Base-by-base conservation (phyloP, 2,329 filamentous ascomycete species). In the Colletotrichum sansevieriae region DNA sequence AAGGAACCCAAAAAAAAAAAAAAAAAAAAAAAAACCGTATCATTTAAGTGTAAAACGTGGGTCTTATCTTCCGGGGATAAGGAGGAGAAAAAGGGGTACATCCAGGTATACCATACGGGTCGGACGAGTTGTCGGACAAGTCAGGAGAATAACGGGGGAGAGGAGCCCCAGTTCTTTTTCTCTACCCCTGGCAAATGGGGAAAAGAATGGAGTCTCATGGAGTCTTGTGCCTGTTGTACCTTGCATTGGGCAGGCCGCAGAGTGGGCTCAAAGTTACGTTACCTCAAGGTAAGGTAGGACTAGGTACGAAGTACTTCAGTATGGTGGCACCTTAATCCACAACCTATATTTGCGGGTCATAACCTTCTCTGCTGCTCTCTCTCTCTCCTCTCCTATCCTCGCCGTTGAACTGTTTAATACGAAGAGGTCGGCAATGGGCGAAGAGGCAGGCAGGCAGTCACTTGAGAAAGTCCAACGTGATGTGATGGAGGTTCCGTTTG, bases 1-100 rank as follows among this genome's bases (percentile, higher is more conserved):
- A 29, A 8, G 3, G 25, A 29, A 8, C 11, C 4, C 6, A 20
- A 18, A 52, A 44, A 51, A 15, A 29, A 43, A 25, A 25, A n/a
- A 29, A 18, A n/a, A 11, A 29, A 10, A 47, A 57, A 44, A 35
- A 59, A 47, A 62, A 62, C 47, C 35, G 59, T 54, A 54, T 54
- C 59, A 10, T 20, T 49, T 54, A 51, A 60, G 57, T 62, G 22
- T 54, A 54, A 62, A 62, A 43, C 47, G 47, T 62, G 47, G 47
- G n/a, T n/a, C 47, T 25, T n/a, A 15, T 37, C 37, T 39, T 41
- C 18, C 37, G 33, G 57, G 54, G 20, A 51, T 41, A 51, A 25
- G 29, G 29, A 9, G 29, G 29, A 18, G 29, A 22, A 41, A n/a
- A 20, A 20, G 22, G 20, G 25, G 22, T 29, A 13, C 25, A 52